Percentiles rank a stretch among this genome's conserved stretches.
Evolutionary conservation across 2,329 filamentous ascomycete genomes (phyloP).

Genomic region (Aschersonia sp.): DNA sequence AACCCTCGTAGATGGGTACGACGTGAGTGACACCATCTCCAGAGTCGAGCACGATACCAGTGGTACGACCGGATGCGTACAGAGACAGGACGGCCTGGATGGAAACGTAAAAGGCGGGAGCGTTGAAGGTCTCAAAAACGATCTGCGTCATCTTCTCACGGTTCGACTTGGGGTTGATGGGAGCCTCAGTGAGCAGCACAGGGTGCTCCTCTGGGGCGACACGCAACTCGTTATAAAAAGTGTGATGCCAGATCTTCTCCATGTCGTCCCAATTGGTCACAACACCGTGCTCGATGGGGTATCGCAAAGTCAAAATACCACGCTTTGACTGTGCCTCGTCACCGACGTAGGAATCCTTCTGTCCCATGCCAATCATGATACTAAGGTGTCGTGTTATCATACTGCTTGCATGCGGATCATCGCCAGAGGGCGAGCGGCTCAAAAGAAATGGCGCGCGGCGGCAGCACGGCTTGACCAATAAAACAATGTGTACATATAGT

Average conservation of each 20-base stretch:
- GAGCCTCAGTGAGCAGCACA: constrained; percentile 95
- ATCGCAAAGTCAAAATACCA: constrained; percentile 99
- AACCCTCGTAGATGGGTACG: constrained; percentile 99
- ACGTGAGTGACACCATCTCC: constrained; percentile 99
- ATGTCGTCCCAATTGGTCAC: constrained; percentile 99
- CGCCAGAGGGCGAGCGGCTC: no score
- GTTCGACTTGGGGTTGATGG: constrained; percentile 99
- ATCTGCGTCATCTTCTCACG: constrained; percentile 99
- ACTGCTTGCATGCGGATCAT: no score
- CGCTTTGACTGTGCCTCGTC: constrained; percentile 99
- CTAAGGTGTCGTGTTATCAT: constrained; percentile 28
- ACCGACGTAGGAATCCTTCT: constrained; percentile 99
- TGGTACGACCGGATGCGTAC: constrained; percentile 99
- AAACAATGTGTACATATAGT: neutral
- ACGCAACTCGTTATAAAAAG: constrained; percentile 99
- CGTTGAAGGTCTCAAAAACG: constrained; percentile 99
- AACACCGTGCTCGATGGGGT: constrained; percentile 99
- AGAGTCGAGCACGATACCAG: constrained; percentile 99
- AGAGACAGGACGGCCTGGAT: constrained; percentile 99
- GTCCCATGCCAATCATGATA: constrained; percentile 99
- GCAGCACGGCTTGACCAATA: no score
- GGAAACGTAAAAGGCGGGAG: constrained; percentile 99
- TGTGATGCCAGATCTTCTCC: constrained; percentile 99
- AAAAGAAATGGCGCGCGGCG: no score
- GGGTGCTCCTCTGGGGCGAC: constrained; percentile 99